Evolutionary conservation across 768 basidiomycete genomes (phyloP), one percentile per base, ranked within the genome.

Genomic region (Daedaleopsis sinensis): DNA sequence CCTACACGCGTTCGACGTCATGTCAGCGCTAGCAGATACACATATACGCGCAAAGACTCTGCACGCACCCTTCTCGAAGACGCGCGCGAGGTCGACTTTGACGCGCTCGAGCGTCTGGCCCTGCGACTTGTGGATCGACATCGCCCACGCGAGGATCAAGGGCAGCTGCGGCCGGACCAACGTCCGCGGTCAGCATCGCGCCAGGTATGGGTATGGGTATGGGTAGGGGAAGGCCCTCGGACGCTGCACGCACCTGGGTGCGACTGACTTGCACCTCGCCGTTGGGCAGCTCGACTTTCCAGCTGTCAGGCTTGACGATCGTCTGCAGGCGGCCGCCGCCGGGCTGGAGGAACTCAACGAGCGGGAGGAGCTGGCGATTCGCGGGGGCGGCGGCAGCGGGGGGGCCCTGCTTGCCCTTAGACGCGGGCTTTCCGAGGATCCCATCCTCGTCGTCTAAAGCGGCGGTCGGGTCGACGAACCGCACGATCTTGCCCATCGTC

Each of bases 51-150:
- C 59, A 24, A 11, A 44, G 21, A 19, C 11, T 27, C 18, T n/a
- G 2, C 23, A 63, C 79, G 23, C 52, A 86, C 91, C 93, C 74
- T 93, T 94, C 75, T 94, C 97, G 70, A 99, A 99, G 5, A 98
- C 91, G 71, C 87, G 90, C 35, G 87, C 87, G 38, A 99, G 80
- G 70, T 98, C 96, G 47, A 98, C 96, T 71, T 91, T 96, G 67
- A 98, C 96, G 49, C 94, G 86, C 24, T 95, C 91, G 11, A 99
- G 80, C 0, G 97, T 98, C 73, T 98, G 97, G 11, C 97, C 97
- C 73, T 99, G 97, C 12, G 91, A 92, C 72, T 99, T 99, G 74
- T 99, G 97, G 64, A 98, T 98, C 50, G 90, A 93, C 93, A 98
- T 96, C 0, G 96, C 96, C 96, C 96, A 98, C 0, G 96, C 84